Conservation (phyloP, 129 eudicot species). For the Helianthus tuberosus region DNA sequence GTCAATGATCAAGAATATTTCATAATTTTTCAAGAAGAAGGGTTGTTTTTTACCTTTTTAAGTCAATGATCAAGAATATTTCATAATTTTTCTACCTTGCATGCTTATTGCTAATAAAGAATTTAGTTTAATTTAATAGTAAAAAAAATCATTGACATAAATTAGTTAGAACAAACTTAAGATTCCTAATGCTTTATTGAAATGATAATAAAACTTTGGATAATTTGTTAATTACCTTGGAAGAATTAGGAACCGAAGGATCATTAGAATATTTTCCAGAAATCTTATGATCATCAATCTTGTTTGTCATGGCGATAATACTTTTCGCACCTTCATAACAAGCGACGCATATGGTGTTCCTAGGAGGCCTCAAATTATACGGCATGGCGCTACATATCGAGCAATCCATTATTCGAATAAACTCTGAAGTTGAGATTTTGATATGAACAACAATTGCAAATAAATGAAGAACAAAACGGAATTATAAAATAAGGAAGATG, state of each 20-base stretch:
- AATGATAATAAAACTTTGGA: not conserved
- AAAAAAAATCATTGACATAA: not conserved
- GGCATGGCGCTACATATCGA: conserved; percentile 91
- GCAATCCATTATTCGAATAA: conserved; percentile 64
- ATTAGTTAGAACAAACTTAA: not conserved
- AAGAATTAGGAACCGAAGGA: conserved; percentile 45
- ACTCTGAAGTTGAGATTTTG: not conserved
- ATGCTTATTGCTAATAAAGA: conserved; percentile 12
- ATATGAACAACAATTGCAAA: no score
- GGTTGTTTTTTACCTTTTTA: not conserved
- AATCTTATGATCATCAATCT: conserved; percentile 47
- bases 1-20: no score
- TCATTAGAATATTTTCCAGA: conserved; percentile 37
- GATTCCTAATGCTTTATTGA: not conserved
- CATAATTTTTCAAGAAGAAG: no score
- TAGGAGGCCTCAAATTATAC: conserved; percentile 84
- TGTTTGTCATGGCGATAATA: conserved; percentile 71
- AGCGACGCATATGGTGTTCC: conserved; percentile 90
- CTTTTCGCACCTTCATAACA: conserved; percentile 94
- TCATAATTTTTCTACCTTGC: not conserved
- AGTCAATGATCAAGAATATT: not conserved
- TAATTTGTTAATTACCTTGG: conserved; percentile 54
- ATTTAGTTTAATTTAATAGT: not conserved
- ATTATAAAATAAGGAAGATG: not conserved
- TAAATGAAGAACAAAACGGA: conserved; percentile 11